Evolutionary conservation across 208 protist species (phyloP), one percentile per base, ranked within the genome.

Genomic region (Wallacemonas sp.): DNA sequence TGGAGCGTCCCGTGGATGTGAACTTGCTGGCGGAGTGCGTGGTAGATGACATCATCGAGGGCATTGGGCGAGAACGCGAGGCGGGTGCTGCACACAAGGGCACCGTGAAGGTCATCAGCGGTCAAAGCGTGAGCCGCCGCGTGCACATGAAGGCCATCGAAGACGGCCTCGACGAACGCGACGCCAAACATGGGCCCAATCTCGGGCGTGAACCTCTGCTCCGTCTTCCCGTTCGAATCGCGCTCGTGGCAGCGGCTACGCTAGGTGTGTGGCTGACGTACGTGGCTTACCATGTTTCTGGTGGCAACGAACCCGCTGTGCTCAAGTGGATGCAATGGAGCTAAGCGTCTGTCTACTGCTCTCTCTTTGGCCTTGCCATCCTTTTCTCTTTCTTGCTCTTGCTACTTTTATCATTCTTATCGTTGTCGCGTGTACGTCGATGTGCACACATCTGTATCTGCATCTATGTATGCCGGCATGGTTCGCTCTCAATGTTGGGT

Each of bases 11-110:
- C 15, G 58, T 79, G 6, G 76, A 86, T 61, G 71, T 89, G 2
- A 19, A 47, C 45, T 59, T 62, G 12, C 55, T 86, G 27, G 71
- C 84, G 19, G 71, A 86, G 55, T 76, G 69, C 24, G 79, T 86
- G 41, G 68, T 81, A 2, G 80, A 84, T 30, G 84, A 83, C 58
- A 84, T 86, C 38, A 68, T 80, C 14, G 77, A 78, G 27, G 66
- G 55, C 5, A 34, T 73, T 24, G 66, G 55, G 24, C 30, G 47
- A 4, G 53, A 69, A 39, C 33, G 27, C 5, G 34, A 0, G n/a
- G 14, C 8, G 1, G 15, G 30, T 21, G 17, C 11, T 30, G 22
- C 54, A 30, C 55, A 38, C 24, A 47, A 55, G 26, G 77, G 77
- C 22, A 54, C 59, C 19, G 64, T 70, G 15, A 83, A 83, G 53